Conservation (phyloP, 305 asterid species). For the Fraxinus ornus region DNA sequence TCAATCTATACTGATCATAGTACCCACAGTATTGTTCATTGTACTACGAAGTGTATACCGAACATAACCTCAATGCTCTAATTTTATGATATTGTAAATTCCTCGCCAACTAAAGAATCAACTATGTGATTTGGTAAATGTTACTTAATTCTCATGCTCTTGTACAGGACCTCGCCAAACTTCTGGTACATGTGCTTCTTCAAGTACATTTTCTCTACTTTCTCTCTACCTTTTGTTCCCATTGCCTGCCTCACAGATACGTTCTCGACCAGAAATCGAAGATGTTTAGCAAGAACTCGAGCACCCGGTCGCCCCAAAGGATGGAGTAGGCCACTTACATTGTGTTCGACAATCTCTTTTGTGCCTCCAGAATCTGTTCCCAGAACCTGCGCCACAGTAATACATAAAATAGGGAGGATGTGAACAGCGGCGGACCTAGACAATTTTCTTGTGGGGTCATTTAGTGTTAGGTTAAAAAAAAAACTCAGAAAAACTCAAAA, state of each 20-base stretch:
- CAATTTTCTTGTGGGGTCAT: too few relatives aligned
- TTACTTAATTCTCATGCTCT: conserved; percentile 77
- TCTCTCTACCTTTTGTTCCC: conserved; percentile 76
- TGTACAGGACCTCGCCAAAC: conserved; percentile 79
- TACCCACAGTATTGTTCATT: neutral
- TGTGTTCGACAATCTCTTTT: conserved; percentile 80
- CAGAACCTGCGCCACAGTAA: conserved; percentile 53
- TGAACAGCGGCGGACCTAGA: neutral
- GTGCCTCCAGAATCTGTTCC: conserved; percentile 98
- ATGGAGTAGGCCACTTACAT: conserved; percentile 79
- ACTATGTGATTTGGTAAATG: conserved; percentile 6
- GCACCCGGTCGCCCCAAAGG: conserved; percentile 80
- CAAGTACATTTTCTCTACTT: conserved; percentile 79
- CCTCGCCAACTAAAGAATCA: conserved; percentile 20
- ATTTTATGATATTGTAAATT: neutral
- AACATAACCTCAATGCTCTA: neutral
- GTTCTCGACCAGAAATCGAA: conserved; percentile 59
- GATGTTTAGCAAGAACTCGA: conserved; percentile 56
- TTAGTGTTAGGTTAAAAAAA: too few relatives aligned
- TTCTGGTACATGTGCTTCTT: conserved; percentile 89
- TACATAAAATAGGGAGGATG: neutral
- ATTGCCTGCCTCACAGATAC: conserved; percentile 60
- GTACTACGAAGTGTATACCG: neutral
- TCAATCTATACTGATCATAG: neutral
- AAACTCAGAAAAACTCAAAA: too few relatives aligned